Percentiles rank a stretch among this genome's conserved stretches.
These are phyloP conservation scores for Quercus bicolor DNA, from an alignment of 306 rosid genomes.

Conservation along the genomic window DNA sequence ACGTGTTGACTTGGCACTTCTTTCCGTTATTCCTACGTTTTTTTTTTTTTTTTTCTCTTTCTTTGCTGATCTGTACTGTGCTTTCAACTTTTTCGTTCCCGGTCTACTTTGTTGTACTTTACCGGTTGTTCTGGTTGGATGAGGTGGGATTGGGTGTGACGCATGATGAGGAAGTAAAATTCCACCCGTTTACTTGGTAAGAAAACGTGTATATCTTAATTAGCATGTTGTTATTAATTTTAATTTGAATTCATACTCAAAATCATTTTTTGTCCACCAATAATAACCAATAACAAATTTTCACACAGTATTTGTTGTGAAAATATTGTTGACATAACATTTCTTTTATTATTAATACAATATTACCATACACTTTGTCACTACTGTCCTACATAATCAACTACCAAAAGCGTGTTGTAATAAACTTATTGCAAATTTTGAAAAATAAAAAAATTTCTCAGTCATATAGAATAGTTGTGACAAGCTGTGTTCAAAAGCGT, in stretches of 20 bases:
- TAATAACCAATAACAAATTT: too few relatives aligned
- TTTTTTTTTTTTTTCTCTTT: too few relatives aligned
- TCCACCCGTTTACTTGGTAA: background rate
- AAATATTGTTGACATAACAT: rapidly evolving
- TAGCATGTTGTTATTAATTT: rapidly evolving
- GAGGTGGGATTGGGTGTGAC: constrained; percentile 3
- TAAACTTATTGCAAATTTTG: too few relatives aligned
- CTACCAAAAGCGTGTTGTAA: too few relatives aligned
- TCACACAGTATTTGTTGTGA: too few relatives aligned
- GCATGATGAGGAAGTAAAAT: constrained; percentile 19
- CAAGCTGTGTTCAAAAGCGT: too few relatives aligned
- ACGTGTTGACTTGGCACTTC: constrained; percentile 35
- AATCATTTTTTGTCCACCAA: rapidly evolving
- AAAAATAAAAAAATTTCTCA: too few relatives aligned
- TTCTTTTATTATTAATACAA: too few relatives aligned
- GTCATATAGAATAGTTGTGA: too few relatives aligned
- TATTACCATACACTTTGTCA: too few relatives aligned
- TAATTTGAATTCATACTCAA: rapidly evolving
- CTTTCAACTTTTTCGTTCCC: constrained; percentile 26
- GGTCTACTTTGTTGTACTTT: constrained; percentile 32
- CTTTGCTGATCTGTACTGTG: constrained; percentile 27
- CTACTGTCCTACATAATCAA: rapidly evolving
- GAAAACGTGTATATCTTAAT: too few relatives aligned
- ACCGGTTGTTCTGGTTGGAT: background rate
- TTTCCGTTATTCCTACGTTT: constrained; percentile 29